Evolutionary conservation across 352 stramenopile species (phyloP), one percentile per base, ranked within the genome.

Genomic region (Phytophthora pseudosyringae): DNA sequence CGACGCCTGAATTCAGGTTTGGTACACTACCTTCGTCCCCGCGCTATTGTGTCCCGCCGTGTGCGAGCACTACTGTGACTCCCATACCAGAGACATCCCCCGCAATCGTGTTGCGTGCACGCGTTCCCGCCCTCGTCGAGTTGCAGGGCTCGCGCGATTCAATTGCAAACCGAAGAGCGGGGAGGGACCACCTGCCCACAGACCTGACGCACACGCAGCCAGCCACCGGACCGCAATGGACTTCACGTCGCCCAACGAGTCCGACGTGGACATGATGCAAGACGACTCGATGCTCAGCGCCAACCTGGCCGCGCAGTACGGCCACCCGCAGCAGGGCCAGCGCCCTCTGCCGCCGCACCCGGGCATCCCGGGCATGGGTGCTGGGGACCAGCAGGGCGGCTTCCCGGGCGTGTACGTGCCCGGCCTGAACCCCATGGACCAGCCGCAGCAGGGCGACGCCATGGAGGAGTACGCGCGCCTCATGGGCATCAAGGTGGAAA

Each of bases 401-500:
- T 84, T 89, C 51, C 73, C 69, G 0, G 76, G 73, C 32, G 71
- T 84, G 15, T 91, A 89, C 59, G 79, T 83, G 16, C 69, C 74
- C 7, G 68, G 73, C 1, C 38, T 81, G 7, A 71, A 68, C 48
- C 70, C 70, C 10, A 79, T 89, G 72, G 80, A 85, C 28, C 75
- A 83, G 11, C 56, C 75, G 18, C 73, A 78, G 36, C 76, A 78
- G 29, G 69, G 69, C 31, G 64, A 75, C 25, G 85, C 81, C 4
- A 88, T 95, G 52, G 86, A 95, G 55, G 86, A 90, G 49, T 95
- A 95, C 58, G 86, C 86, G 5, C 78, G 76, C 16, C 73, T 93
- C 11, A 95, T 95, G 83, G 86, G 86, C 32, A 88, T 95, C 50
- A 95, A 92, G 48, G 79, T 95, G 41, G 86, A 94, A 58, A 73